Percentiles rank a stretch among this genome's conserved stretches.
These are phyloP conservation scores for Teratosphaeria epicoccoides DNA, from an alignment of 2,329 filamentous ascomycete genomes.

Conservation along the genomic window DNA sequence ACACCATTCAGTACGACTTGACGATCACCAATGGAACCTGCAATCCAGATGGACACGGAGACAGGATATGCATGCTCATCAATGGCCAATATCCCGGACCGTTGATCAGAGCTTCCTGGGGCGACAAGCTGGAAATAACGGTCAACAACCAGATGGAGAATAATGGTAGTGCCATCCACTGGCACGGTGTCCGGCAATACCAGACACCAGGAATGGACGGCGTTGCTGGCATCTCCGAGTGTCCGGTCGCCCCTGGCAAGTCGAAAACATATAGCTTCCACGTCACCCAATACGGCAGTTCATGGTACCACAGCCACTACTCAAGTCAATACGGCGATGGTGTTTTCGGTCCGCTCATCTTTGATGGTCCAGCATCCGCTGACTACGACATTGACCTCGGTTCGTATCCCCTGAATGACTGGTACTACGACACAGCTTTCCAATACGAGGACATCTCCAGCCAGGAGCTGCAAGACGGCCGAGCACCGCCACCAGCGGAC, in stretches of 20 bases:
- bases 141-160: slow-evolving; percentile 31
- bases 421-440: slow-evolving; percentile 20
- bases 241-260: slow-evolving; percentile 24
- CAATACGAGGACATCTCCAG: slow-evolving; percentile 22
- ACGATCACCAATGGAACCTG: slow-evolving; percentile 26
- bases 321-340: slow-evolving; percentile 33
- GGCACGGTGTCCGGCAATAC: slow-evolving; percentile 39
- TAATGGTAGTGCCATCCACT: slow-evolving; percentile 43
- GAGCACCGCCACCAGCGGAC: slow-evolving; percentile 19
- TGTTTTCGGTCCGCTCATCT: slow-evolving; percentile 29
- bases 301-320: slow-evolving; percentile 34
- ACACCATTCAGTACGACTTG: slow-evolving; percentile 25
- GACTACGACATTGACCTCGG: slow-evolving; percentile 28
- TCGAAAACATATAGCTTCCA: slow-evolving; percentile 32
- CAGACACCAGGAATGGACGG: slow-evolving; percentile 46
- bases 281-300: slow-evolving; percentile 28
- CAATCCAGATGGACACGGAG: slow-evolving; percentile 30
- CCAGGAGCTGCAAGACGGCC: slow-evolving; percentile 18
- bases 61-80: slow-evolving; percentile 36
- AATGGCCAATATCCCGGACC: slow-evolving; percentile 60
- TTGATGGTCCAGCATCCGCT: slow-evolving; percentile 28
- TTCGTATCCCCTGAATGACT: slow-evolving; percentile 10
- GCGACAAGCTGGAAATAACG: slow-evolving; percentile 17
- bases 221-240: slow-evolving; percentile 47
- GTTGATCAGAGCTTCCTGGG: slow-evolving; percentile 41